Evolutionary conservation across 164 flowering plant genomes (phyloP), one percentile per base, ranked within the genome.

Genomic region (Magnolia kwangsiensis): DNA sequence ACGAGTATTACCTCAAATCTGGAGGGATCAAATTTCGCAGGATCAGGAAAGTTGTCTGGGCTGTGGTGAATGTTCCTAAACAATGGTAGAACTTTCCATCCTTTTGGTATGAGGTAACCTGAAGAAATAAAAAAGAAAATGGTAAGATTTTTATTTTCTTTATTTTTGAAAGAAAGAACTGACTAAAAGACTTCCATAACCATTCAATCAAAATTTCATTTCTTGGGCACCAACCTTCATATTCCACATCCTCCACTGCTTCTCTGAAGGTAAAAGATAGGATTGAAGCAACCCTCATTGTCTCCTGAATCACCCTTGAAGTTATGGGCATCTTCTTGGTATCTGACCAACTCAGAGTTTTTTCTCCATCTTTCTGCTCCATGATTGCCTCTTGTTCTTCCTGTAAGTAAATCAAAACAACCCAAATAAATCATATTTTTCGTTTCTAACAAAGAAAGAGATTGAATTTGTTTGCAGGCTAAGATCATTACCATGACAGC

Each of bases 191-290:
- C 19, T 31, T 27, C 50, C 50, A 67, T 4, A 67, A 31, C 18
- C 71, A 19, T 31, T 67, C 7, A 16, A 55, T 10, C 45, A 37
- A 37, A 37, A 37, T 37, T 3, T 37, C 45, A 3, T 37, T 37
- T 10, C 18, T 55, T 16, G 16, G 13, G 14, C 23, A 79, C 89
- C 80, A 66, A 92, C 98, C 98, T 84, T 93, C 91, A 84, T 84
- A 92, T 80, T 93, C 96, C 69, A 93, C 97, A 86, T 96, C 99
- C 76, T 96, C 94, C 73, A 96, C 97, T 72, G 99, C 99, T 85
- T 96, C 99, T 85, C 99, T 90, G 82, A 96, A 96, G 50, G 99
- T 96, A 71, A 96, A 96, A 63, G 98, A 94, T 72, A 96, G 73
- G 67, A 94, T 88, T 13, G 99, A 92, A 63, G 99, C 97, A 23